These are phyloP conservation scores for Daldinia sp. DNA, from an alignment of 2,329 filamentous ascomycete genomes.

Conservation along the genomic window DNA sequence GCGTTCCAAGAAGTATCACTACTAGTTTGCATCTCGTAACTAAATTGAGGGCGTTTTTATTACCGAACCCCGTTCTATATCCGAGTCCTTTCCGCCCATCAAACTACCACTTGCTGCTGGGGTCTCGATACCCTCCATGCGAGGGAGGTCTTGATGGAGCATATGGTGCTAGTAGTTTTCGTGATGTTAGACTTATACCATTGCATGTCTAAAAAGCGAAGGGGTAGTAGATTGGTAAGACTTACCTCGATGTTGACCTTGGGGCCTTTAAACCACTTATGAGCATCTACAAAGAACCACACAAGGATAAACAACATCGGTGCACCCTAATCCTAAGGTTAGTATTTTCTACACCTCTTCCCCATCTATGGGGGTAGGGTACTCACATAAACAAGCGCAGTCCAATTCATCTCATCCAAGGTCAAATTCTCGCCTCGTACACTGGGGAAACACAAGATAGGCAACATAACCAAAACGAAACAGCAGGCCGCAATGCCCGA, in stretches of 20 bases:
- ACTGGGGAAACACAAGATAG: conserved; percentile 71
- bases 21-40: background rate
- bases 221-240: background rate
- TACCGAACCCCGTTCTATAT: conserved; percentile 41
- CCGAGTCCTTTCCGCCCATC: conserved; percentile 20
- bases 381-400: conserved; percentile 63
- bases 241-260: conserved; percentile 68
- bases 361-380: background rate
- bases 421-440: conserved; percentile 63
- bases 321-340: conserved; percentile 55
- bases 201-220: background rate
- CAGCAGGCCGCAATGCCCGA: conserved; percentile 64
- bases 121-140: conserved; percentile 34
- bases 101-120: background rate
- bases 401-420: conserved; percentile 70
- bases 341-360: background rate
- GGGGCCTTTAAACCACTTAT: conserved; percentile 75
- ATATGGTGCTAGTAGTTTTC: conserved; percentile 39
- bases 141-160: conserved; percentile 35
- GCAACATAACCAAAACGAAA: conserved; percentile 73
- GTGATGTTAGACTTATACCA: background rate
- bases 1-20: background rate
- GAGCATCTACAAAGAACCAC: conserved; percentile 71
- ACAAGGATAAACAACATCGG: conserved; percentile 66
- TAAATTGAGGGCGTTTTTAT: conserved; percentile 30